Conservation (phyloP, 164 flowering plant species). For the Warburgia ugandensis region DNA sequence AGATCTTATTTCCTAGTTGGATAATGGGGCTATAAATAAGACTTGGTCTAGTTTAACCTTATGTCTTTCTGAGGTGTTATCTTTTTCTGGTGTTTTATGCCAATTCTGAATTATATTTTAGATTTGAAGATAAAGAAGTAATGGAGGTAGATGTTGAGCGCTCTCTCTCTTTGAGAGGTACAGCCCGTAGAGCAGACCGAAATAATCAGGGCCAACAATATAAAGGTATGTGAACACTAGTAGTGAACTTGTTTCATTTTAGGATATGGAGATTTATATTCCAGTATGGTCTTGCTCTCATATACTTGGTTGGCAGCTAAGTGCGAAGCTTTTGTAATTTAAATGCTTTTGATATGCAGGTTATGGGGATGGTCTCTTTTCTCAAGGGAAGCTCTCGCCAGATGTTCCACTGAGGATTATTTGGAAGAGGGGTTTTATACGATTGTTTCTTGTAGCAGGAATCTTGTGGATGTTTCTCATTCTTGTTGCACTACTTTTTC, state of each 20-base stretch:
- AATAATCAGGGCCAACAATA: conserved; percentile 12
- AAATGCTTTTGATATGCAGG: conserved; percentile 25
- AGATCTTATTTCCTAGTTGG: no score
- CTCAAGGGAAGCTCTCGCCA: conserved; percentile 27
- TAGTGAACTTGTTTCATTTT: background rate
- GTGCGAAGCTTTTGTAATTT: background rate
- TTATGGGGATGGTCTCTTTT: conserved; percentile 32
- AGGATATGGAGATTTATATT: background rate
- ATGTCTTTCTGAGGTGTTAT: no score
- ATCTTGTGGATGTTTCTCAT: conserved; percentile 84
- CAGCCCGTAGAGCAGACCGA: conserved; percentile 39
- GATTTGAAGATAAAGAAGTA: no score
- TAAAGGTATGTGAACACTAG: conserved; percentile 26
- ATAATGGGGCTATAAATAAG: no score
- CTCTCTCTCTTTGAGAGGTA: conserved; percentile 29
- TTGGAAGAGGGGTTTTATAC: conserved; percentile 75
- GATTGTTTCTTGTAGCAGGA: conserved; percentile 70
- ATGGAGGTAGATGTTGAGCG: conserved; percentile 39
- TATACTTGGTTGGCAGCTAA: background rate
- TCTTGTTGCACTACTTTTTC: conserved; percentile 62
- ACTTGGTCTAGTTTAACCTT: no score
- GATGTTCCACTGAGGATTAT: conserved; percentile 53
- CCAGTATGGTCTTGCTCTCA: background rate
- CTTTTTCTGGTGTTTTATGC: no score
- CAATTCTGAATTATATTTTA: no score